These are phyloP conservation scores for Polychytrium aggregatum DNA, from an alignment of 192 early-diverging fungal species.

Conservation along the genomic window DNA sequence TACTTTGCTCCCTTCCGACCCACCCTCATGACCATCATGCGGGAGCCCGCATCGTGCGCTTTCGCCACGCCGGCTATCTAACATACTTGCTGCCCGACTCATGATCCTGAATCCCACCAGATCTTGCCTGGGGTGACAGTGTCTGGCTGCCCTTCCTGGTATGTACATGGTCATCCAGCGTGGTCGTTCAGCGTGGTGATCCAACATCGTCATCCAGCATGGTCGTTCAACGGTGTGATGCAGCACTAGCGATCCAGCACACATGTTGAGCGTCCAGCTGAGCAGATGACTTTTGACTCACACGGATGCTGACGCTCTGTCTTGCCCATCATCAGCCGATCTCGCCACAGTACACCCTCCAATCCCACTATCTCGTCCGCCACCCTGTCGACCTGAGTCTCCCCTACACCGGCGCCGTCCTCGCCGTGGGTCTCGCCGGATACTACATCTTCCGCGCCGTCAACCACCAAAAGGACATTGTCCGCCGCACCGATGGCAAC, in stretches of 20 bases:
- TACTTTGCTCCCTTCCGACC: background rate
- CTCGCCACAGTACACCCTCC: slow-evolving; percentile 71
- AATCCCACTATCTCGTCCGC: slow-evolving; percentile 65
- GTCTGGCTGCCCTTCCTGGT: slow-evolving; percentile 73
- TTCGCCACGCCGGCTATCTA: too few relatives aligned
- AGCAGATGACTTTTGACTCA: too few relatives aligned
- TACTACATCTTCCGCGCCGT: slow-evolving; percentile 73
- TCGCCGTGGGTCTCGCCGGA: slow-evolving; percentile 46
- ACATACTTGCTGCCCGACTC: too few relatives aligned
- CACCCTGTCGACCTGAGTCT: slow-evolving; percentile 56
- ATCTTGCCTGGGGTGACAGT: slow-evolving; percentile 70
- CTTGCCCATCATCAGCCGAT: too few relatives aligned
- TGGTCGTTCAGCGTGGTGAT: too few relatives aligned
- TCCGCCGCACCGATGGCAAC: slow-evolving; percentile 55
- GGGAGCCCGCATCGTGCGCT: too few relatives aligned
- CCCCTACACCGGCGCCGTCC: slow-evolving; percentile 35
- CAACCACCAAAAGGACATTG: slow-evolving; percentile 72
- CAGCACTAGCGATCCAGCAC: too few relatives aligned
- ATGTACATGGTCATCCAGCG: slow-evolving; percentile 2
- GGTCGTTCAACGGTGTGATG: too few relatives aligned
- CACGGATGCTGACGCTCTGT: too few relatives aligned
- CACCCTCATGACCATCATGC: too few relatives aligned
- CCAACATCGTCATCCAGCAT: too few relatives aligned
- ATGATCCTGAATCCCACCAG: background rate
- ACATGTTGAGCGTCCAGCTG: too few relatives aligned